Conservation (phyloP, 495 filamentous ascomycete genomes). For the Jackrogersella multiformis region DNA sequence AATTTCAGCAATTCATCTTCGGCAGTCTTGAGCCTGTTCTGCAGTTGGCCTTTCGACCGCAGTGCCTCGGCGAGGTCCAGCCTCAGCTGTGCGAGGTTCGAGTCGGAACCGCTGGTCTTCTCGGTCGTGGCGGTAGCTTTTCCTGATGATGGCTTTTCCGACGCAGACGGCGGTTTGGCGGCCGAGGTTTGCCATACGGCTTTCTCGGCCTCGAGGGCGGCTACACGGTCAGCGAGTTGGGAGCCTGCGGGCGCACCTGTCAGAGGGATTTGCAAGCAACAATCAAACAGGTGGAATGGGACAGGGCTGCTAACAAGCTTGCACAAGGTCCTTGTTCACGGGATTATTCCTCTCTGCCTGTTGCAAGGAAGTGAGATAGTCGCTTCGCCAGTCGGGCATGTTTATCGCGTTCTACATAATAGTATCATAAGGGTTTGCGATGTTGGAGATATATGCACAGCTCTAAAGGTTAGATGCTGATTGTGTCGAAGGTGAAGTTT, state of each 20-base stretch:
- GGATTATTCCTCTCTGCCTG: constrained; percentile 56
- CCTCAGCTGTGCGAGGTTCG: constrained; percentile 59
- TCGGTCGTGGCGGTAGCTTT: constrained; percentile 44
- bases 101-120: constrained; percentile 35
- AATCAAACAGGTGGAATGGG: constrained; percentile 3
- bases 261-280: constrained; percentile 21
- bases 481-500: constrained; percentile 21
- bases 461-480: constrained; percentile 11
- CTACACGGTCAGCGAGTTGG: constrained; percentile 72
- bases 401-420: constrained; percentile 33
- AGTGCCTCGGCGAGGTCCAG: constrained; percentile 78
- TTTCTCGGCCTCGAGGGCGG: constrained; percentile 64
- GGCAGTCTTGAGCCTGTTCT: constrained; percentile 65
- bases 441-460: neutral
- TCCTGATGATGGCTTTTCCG: constrained; percentile 33
- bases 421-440: constrained; percentile 37
- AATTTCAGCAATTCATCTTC: constrained; percentile 69
- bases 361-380: constrained; percentile 53
- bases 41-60: constrained; percentile 72
- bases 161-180: constrained; percentile 4
- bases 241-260: constrained; percentile 62
- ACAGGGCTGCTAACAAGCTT: constrained; percentile 51
- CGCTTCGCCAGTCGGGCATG: constrained; percentile 59
- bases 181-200: constrained; percentile 44
- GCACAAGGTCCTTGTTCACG: constrained; percentile 56